A percentile compares a stretch with the other conserved stretches of the same genome.
These are phyloP conservation scores for Epichloe brachyelytri DNA, from an alignment of 2,329 filamentous ascomycete species.

Conservation along the genomic window DNA sequence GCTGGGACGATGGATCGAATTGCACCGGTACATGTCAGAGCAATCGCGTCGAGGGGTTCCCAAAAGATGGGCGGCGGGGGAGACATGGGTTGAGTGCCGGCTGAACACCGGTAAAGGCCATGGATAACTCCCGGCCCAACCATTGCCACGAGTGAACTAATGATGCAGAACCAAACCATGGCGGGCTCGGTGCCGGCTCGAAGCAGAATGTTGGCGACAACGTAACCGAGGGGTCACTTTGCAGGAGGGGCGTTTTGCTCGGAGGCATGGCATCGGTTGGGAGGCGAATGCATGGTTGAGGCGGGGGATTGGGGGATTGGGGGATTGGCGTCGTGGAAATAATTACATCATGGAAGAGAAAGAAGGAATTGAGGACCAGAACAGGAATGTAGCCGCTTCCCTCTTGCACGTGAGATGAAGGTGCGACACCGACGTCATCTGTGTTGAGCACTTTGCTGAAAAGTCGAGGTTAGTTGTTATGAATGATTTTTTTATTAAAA, in stretches of 20 bases:
- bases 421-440: too few species aligned
- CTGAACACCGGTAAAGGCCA: conserved; percentile 60
- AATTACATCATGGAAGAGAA: too few species aligned
- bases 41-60: conserved; percentile 55
- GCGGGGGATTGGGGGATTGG: neutral
- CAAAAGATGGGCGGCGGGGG: conserved; percentile 49
- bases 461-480: too few species aligned
- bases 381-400: too few species aligned
- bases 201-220: conserved; percentile 35
- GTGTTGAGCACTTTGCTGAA: too few species aligned
- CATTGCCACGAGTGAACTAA: conserved; percentile 29
- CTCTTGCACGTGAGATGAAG: too few species aligned
- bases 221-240: too few species aligned
- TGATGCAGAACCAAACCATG: conserved; percentile 42
- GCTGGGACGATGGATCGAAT: conserved; percentile 55
- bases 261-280: neutral
- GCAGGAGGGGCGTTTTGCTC: conserved; percentile 1
- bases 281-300: neutral
- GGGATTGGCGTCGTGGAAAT: too few species aligned
- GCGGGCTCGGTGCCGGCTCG: conserved; percentile 23
- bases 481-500: too few species aligned
- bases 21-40: conserved; percentile 44
- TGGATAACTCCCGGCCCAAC: conserved; percentile 50
- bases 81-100: conserved; percentile 64
- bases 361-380: neutral